phyloP scores from a whole-genome alignment of 768 basidiomycete genomes.

The Nidularia pulvinata region DNA sequence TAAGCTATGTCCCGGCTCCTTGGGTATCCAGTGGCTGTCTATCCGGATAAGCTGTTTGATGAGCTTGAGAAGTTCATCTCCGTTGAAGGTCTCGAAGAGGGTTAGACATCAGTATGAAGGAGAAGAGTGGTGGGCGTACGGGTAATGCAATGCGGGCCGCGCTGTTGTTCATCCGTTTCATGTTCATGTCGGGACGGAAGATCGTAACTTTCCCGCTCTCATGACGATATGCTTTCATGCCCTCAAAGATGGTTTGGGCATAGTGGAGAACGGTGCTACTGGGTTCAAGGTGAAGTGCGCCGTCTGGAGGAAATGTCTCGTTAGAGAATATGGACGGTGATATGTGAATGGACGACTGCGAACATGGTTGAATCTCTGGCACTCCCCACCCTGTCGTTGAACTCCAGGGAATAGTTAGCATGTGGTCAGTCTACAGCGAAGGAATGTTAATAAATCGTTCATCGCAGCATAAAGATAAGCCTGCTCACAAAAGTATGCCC shows the following conservation, averaged over 20 bases:
- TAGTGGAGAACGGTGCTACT: slow-evolving; percentile 88
- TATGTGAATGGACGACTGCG: slow-evolving; percentile 19
- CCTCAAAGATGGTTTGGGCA: slow-evolving; percentile 90
- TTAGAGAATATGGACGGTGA: slow-evolving; percentile 3
- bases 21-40: slow-evolving; percentile 92
- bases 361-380: slow-evolving; percentile 85
- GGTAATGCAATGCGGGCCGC: slow-evolving; percentile 79
- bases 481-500: slow-evolving; percentile 79
- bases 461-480: not conserved
- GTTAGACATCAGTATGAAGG: no score
- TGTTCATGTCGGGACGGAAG: slow-evolving; percentile 97
- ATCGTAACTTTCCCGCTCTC: slow-evolving; percentile 71
- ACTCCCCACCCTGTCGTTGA: slow-evolving; percentile 74
- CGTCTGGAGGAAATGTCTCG: slow-evolving; percentile 43
- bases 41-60: slow-evolving; percentile 85
- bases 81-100: slow-evolving; percentile 66
- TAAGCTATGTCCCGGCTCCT: slow-evolving; percentile 83
- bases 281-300: slow-evolving; percentile 73
- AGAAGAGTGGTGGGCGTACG: slow-evolving; percentile 43
- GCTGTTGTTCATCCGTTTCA: slow-evolving; percentile 92
- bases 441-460: slow-evolving; percentile 4
- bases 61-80: slow-evolving; percentile 68
- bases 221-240: slow-evolving; percentile 91
- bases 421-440: slow-evolving; percentile 72
- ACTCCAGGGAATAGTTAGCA: slow-evolving; percentile 82